phyloP scores from a whole-genome alignment of 2,329 filamentous ascomycete species.

The Aspergillus novofumigatus region DNA sequence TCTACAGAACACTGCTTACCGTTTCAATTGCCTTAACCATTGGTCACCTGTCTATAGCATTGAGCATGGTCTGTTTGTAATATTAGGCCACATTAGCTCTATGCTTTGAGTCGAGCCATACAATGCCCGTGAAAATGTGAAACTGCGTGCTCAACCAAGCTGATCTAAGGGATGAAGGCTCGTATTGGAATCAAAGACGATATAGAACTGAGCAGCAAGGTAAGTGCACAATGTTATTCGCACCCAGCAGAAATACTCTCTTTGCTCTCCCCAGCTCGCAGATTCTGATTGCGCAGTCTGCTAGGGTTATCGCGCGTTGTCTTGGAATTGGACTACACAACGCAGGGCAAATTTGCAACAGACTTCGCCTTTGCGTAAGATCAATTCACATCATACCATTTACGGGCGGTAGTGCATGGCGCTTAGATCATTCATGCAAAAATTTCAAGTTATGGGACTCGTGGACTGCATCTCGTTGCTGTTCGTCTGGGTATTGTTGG shows the following conservation, averaged over 20 bases:
- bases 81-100: too few species aligned
- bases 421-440: too few species aligned
- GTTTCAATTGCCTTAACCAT: too few species aligned
- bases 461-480: too few species aligned
- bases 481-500: neutral
- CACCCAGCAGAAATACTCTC: neutral
- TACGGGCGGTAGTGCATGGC: neutral
- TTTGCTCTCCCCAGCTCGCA: neutral
- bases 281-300: neutral
- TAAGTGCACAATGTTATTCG: conserved; percentile 20
- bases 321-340: conserved; percentile 22
- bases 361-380: neutral
- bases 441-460: too few species aligned
- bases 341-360: conserved; percentile 1
- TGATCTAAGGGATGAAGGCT: conserved; percentile 49
- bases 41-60: too few species aligned
- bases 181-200: conserved; percentile 50
- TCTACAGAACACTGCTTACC: too few species aligned
- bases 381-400: neutral
- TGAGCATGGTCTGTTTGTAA: too few species aligned
- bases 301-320: conserved; percentile 32
- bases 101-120: too few species aligned
- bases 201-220: conserved; percentile 47
- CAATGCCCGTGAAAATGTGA: conserved; percentile 46
- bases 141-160: conserved; percentile 49